Conservation (phyloP, 352 stramenopile genomes). For the Pythium angustatum region DNA sequence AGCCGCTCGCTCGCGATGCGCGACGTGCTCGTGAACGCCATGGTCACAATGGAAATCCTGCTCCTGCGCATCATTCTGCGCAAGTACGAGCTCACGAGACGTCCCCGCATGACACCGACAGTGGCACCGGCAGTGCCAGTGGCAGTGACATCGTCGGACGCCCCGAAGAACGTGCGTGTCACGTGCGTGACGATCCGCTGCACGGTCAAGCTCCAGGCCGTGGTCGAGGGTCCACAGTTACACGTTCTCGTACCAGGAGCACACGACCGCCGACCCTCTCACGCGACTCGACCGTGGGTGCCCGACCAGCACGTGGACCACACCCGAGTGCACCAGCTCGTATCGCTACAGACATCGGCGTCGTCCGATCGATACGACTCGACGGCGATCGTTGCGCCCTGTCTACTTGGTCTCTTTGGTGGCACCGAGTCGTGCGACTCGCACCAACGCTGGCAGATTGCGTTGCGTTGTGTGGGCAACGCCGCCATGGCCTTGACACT, state of each 20-base stretch:
- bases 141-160: not conserved
- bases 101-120: too few species aligned
- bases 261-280: too few species aligned
- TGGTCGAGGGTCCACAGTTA: too few species aligned
- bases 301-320: too few species aligned
- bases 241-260: too few species aligned
- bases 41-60: slow-evolving; percentile 22
- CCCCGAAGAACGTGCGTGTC: too few species aligned
- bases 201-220: slow-evolving; percentile 4
- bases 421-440: not conserved
- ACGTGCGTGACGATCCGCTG: slow-evolving; percentile 18
- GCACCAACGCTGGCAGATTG: not conserved
- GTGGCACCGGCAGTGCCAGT: not conserved
- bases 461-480: not conserved
- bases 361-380: too few species aligned
- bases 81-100: slow-evolving; percentile 3
- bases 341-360: too few species aligned
- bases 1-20: not conserved
- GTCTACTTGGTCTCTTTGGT: too few species aligned
- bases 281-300: too few species aligned
- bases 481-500: not conserved
- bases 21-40: slow-evolving; percentile 13
- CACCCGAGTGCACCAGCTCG: too few species aligned
- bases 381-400: not conserved
- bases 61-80: slow-evolving; percentile 14